Conservation (phyloP, 2,329 filamentous ascomycete species). For the Xylariaceae sp. region DNA sequence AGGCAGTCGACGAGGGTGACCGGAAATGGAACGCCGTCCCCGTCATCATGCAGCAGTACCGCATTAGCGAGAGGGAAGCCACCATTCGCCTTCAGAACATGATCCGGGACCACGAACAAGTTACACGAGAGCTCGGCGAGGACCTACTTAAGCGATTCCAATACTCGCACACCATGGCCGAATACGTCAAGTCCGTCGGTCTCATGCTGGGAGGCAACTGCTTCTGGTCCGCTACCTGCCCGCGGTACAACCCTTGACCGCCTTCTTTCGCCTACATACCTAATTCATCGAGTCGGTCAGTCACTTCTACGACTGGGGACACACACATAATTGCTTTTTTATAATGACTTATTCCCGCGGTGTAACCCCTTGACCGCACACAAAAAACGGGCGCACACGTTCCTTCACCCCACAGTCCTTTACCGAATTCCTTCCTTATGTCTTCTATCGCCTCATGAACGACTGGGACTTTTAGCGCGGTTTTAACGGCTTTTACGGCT, state of each 20-base stretch:
- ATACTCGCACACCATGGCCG: slow-evolving; percentile 17
- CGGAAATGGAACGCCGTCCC: slow-evolving; percentile 24
- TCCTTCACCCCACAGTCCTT: background rate
- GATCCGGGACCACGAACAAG: slow-evolving; percentile 19
- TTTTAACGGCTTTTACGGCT: background rate
- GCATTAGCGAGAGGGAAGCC: slow-evolving; percentile 18
- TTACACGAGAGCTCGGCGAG: slow-evolving; percentile 18
- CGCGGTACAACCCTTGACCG: slow-evolving; percentile 17
- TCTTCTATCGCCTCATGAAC: no score
- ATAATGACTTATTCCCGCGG: slow-evolving; percentile 9
- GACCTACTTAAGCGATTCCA: slow-evolving; percentile 12
- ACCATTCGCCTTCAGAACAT: slow-evolving; percentile 17
- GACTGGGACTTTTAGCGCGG: no score
- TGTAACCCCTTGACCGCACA: slow-evolving; percentile 13
- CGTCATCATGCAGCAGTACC: slow-evolving; percentile 22
- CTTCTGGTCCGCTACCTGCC: slow-evolving; percentile 22
- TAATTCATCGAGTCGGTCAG: background rate
- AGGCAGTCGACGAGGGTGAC: slow-evolving; percentile 14
- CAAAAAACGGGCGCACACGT: background rate
- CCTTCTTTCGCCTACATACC: background rate
- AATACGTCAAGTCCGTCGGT: slow-evolving; percentile 20
- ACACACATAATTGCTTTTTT: background rate
- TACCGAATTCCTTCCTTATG: background rate
- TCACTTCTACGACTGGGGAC: background rate
- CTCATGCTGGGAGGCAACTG: slow-evolving; percentile 23